phyloP scores from a whole-genome alignment of 1,284 basidiomycete genomes.

The Ganoderma lucidum region DNA sequence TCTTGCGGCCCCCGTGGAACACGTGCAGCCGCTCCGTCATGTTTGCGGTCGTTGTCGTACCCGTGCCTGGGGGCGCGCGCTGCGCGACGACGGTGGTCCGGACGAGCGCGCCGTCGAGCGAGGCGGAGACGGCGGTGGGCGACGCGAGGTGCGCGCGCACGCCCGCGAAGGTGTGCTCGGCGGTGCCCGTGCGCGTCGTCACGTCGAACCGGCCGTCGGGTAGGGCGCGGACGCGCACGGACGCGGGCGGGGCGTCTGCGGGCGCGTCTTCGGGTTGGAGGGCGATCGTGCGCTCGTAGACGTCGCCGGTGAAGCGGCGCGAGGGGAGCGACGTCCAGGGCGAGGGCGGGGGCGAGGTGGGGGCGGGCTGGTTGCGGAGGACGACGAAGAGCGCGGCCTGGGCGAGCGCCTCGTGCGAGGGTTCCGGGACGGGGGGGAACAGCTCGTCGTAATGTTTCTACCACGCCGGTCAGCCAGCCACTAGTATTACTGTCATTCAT shows the following conservation, averaged over 20 bases:
- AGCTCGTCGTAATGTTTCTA: conserved; percentile 84
- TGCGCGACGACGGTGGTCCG: conserved; percentile 81
- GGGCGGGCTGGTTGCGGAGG: conserved; percentile 65
- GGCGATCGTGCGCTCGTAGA: conserved; percentile 64
- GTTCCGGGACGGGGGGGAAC: conserved; percentile 68
- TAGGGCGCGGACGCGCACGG: conserved; percentile 56
- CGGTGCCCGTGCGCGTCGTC: conserved; percentile 49
- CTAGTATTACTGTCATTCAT: no score
- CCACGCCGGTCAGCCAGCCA: background rate
- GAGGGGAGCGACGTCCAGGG: conserved; percentile 78
- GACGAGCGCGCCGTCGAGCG: conserved; percentile 54
- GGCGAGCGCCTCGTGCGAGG: conserved; percentile 71
- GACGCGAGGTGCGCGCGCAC: conserved; percentile 64
- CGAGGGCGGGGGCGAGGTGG: conserved; percentile 51
- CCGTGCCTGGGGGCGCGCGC: conserved; percentile 55
- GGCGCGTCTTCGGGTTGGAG: conserved; percentile 60
- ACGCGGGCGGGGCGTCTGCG: conserved; percentile 45
- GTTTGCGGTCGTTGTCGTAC: conserved; percentile 59
- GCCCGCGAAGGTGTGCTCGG: conserved; percentile 50
- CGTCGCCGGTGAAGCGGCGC: conserved; percentile 80
- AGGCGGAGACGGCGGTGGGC: conserved; percentile 57
- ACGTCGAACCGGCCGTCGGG: conserved; percentile 61
- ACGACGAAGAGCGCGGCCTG: conserved; percentile 82
- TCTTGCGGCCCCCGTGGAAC: conserved; percentile 66
- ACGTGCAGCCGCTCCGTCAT: conserved; percentile 79